Base-by-base conservation (phyloP, 2,329 filamentous ascomycete species). In the Xenoacremonium recifei region DNA sequence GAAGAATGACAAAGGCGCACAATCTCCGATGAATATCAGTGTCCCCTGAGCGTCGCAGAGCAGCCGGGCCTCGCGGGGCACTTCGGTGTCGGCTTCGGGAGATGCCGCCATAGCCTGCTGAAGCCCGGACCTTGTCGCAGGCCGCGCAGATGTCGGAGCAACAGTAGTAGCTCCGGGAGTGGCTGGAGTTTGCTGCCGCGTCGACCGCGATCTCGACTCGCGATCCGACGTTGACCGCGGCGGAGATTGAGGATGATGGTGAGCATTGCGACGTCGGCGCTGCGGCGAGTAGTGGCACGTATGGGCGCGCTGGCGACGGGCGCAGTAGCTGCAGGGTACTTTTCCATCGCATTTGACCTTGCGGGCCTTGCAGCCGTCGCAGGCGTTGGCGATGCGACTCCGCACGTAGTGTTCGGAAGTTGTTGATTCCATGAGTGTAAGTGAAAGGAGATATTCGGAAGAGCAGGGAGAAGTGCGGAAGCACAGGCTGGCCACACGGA, bases 341-440 rank as follows among this genome's bases (percentile, higher is more conserved):
- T 66, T 66, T 2, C 76, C 76, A 48, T 77, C 75, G 55, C 76
- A 79, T 59, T 76, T 77, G 30, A 78, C 72, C 65, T 78, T 79
- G 40, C 73, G 69, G 10, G 69, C 65, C 51, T 79, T 79, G 63
- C 75, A 79, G 3, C 68, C 67, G 48, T 78, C 74, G 57, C 76
- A 79, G 32, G 76, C 76, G 47, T 77, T 77, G 42, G 72, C 64
- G 32, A 77, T 70, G 45, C 75, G 74, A 41, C 60, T 66, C 41
- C 65, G 66, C 46, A 68, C 60, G 49, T 61, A 62, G 25, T 49
- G 55, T 31, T 54, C 53, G 45, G 45, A 40, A 39, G 49, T 51
- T 34, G 48, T 30, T 18, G 35, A 33, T 40, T 52, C 43, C 53
- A 56, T 56, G 34, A 27, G n/a, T n/a, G n/a, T n/a, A n/a, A 9